Conservation (phyloP, 805 yeast species). For the Pichia ethanolica region DNA sequence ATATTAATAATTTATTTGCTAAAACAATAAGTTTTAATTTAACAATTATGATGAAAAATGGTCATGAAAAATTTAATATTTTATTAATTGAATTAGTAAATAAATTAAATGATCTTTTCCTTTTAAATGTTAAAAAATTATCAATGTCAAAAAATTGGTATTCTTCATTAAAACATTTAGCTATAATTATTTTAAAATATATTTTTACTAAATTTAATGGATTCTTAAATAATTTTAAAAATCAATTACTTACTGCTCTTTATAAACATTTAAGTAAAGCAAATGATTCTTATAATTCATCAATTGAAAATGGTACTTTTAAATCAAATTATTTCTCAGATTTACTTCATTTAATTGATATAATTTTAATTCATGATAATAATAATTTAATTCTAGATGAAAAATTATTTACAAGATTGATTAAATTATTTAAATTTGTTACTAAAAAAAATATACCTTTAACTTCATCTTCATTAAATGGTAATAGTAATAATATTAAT, state of each 20-base stretch:
- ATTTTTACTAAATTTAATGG: constrained; percentile 29
- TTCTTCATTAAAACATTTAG: constrained; percentile 25
- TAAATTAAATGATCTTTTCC: constrained; percentile 17
- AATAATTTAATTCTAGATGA: constrained; percentile 24
- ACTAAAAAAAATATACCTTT: constrained; percentile 15
- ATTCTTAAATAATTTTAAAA: constrained; percentile 27
- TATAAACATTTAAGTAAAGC: constrained; percentile 29
- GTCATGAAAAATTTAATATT: constrained; percentile 28
- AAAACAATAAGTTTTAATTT: constrained; percentile 17
- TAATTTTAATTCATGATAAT: constrained; percentile 23
- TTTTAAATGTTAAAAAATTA: constrained; percentile 20
- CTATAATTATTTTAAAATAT: constrained; percentile 23
- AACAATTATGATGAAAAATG: constrained; percentile 23
- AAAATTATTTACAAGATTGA: constrained; percentile 24
- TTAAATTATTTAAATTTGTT: constrained; percentile 23
- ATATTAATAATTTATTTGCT: constrained; percentile 20
- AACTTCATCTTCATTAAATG: not conserved
- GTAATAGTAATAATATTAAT: no score
- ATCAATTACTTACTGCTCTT: constrained; percentile 19
- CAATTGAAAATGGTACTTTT: constrained; percentile 25
- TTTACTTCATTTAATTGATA: constrained; percentile 23
- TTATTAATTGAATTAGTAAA: constrained; percentile 24
- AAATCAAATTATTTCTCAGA: constrained; percentile 28
- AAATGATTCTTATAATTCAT: constrained; percentile 27
- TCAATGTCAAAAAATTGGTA: constrained; percentile 28